A percentile compares a stretch with the other conserved stretches of the same genome.
phyloP scores from a whole-genome alignment of 78 protist species.

The Dictyostelium firmibasis region DNA sequence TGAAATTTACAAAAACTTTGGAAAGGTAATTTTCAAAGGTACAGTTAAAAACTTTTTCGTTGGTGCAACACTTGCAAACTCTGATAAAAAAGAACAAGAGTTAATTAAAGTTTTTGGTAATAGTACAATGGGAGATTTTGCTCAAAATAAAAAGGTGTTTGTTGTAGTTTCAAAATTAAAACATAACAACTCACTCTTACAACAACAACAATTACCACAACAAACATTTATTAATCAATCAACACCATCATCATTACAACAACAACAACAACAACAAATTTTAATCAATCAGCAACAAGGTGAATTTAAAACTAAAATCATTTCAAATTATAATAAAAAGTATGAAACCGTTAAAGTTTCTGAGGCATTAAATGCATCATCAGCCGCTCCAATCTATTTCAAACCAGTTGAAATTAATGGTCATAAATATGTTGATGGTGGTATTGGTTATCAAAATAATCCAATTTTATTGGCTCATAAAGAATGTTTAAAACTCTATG shows the following conservation, averaged over 20 bases:
- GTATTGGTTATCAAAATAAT: slow-evolving; percentile 22
- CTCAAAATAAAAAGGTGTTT: neutral
- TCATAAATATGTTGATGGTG: slow-evolving; percentile 23
- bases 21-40: slow-evolving; percentile 32
- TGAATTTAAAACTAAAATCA: neutral
- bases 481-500: slow-evolving; percentile 10
- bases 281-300: neutral
- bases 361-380: slow-evolving; percentile 1
- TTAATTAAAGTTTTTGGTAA: neutral
- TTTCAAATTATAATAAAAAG: slow-evolving; percentile 3
- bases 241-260: neutral
- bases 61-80: neutral
- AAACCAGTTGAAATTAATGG: slow-evolving; percentile 9
- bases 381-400: slow-evolving; percentile 23
- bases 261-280: neutral
- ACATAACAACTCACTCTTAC: neutral
- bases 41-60: neutral
- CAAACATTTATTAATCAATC: neutral
- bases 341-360: neutral
- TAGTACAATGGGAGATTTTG: neutral
- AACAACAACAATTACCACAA: neutral
- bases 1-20: slow-evolving; percentile 36
- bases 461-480: slow-evolving; percentile 19
- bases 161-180: neutral
- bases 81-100: slow-evolving; percentile 2